Evolutionary conservation across 2,329 filamentous ascomycete species (phyloP).

Genomic region (Calycina herbarum): DNA sequence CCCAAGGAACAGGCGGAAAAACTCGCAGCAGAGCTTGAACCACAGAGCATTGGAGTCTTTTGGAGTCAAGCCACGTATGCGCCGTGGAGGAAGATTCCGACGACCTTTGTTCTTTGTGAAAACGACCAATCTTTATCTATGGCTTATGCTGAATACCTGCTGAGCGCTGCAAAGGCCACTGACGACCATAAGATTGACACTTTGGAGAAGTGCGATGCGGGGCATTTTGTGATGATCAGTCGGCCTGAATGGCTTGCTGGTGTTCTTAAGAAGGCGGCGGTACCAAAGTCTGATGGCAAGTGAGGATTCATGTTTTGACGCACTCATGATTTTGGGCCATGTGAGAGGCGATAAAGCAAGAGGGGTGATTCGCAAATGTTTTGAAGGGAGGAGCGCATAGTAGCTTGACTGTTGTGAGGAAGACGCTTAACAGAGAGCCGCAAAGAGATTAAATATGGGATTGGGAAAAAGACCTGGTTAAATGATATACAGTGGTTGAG

Average conservation of each 20-base stretch:
- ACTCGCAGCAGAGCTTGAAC: slow-evolving; percentile 40
- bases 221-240: slow-evolving; percentile 11
- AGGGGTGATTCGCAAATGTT: too few relatives aligned
- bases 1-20: slow-evolving; percentile 39
- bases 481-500: too few relatives aligned
- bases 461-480: too few relatives aligned
- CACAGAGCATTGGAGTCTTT: slow-evolving; percentile 38
- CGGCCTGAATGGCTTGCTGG: slow-evolving; percentile 5
- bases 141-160: slow-evolving; percentile 7
- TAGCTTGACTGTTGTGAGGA: too few relatives aligned
- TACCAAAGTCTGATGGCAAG: neutral
- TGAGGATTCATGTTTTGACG: too few relatives aligned
- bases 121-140: slow-evolving; percentile 3
- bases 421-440: too few relatives aligned
- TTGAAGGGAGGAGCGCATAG: too few relatives aligned
- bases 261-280: neutral
- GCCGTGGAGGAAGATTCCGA: slow-evolving; percentile 1
- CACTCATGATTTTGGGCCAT: too few relatives aligned
- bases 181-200: slow-evolving; percentile 10
- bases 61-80: slow-evolving; percentile 16
- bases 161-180: neutral
- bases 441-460: too few relatives aligned
- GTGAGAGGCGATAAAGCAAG: too few relatives aligned
- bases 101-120: slow-evolving; percentile 7
- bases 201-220: slow-evolving; percentile 4